These are phyloP conservation scores for Ogataea methanolica DNA, from an alignment of 805 yeast genomes.

Conservation along the genomic window DNA sequence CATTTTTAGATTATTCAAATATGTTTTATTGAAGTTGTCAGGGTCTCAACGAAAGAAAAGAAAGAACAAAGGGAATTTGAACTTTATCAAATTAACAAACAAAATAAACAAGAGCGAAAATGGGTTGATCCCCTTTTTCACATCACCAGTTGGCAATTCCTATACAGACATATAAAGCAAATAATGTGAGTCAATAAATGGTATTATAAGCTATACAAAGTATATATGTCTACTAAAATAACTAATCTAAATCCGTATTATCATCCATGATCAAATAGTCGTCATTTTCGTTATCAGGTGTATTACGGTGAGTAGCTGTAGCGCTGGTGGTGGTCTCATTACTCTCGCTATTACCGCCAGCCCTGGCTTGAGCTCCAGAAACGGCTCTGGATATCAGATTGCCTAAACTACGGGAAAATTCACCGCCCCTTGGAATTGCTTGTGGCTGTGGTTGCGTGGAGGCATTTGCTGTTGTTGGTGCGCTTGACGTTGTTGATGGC, in stretches of 20 bases:
- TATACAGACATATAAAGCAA: background rate
- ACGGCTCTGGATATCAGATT: background rate
- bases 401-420: too few species aligned
- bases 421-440: too few species aligned
- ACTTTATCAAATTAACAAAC: too few species aligned
- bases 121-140: background rate
- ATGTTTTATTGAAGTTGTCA: background rate
- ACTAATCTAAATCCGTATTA: background rate
- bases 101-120: too few species aligned
- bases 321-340: background rate
- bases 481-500: too few species aligned
- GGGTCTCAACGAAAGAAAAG: too few species aligned
- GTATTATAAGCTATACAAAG: background rate
- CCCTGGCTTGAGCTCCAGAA: background rate
- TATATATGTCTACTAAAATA: background rate
- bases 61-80: too few species aligned
- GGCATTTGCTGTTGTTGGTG: too few species aligned
- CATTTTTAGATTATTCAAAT: slow-evolving; percentile 1
- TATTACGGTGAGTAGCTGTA: background rate
- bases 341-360: too few species aligned
- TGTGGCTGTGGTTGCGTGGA: too few species aligned
- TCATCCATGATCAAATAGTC: background rate
- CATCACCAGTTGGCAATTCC: background rate
- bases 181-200: background rate
- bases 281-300: background rate